Evolutionary conservation across 1,139 yeast species (phyloP), one percentile per base, ranked within the genome.

Genomic region (Saccharomycopsis crataegensis): DNA sequence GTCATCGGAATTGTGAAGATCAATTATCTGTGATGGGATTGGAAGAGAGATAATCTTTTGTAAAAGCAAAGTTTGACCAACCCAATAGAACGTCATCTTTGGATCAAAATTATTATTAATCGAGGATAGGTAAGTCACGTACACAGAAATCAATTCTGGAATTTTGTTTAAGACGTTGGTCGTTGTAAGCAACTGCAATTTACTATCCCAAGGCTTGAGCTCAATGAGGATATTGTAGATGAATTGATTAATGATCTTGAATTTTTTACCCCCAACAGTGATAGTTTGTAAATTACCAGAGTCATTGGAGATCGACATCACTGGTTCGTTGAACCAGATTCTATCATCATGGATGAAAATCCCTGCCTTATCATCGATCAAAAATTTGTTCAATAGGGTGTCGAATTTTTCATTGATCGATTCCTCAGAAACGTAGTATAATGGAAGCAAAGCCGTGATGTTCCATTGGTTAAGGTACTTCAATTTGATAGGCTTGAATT

Each of bases 201-300:
- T 75, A 58, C 86, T 83, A 59, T 86, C 91, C 88, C 93, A 85
- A 0, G 97, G 95, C 62, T 86, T 88, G 59, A 91, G 72, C 32
- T 76, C 71, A 8, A 82, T 80, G 31, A 89, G 64, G 8, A 89
- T 68, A 1, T 83, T 76, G 61, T 81, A 82, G 3, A 90, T 67
- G 41, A 85, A 71, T 62, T 83, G 83, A 65, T 91, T 91, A 61
- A 82, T 76, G 40, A 85, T 71, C 59, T 71, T 78, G 68, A 82
- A 85, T 4, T 70, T 68, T 51, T 71, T 74, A 50, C 75, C 76
- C 59, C 79, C 77, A 14, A 79, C 69, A 0, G 62, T 57, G 1
- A 70, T 57, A 9, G 50, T 36, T 16, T 46, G 52, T 8, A n/a
- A 42, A 28, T 54, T 43, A 33, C 67, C 68, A 8, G 60, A 46